Percentiles rank a stretch among this genome's conserved stretches.
phyloP scores from a whole-genome alignment of 2,329 filamentous ascomycete species.

The Aspergillus carbonarius region DNA sequence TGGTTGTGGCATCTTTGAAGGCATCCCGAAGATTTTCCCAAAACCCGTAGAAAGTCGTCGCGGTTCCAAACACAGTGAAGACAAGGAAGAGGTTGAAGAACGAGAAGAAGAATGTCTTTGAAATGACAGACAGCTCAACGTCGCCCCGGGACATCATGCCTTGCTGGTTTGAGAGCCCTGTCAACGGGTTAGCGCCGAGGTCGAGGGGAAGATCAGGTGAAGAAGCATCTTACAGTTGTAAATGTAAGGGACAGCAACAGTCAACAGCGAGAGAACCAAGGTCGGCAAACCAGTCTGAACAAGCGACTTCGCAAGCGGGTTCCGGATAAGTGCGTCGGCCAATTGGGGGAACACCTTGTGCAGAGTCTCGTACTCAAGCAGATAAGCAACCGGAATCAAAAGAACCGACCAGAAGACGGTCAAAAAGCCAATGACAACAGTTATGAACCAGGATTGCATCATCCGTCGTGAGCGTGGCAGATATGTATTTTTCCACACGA shows the following conservation, averaged over 20 bases:
- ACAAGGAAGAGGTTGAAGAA: constrained; percentile 99
- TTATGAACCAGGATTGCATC: constrained; percentile 78
- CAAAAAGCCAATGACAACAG: constrained; percentile 75
- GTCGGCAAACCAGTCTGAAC: constrained; percentile 88
- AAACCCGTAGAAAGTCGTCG: constrained; percentile 68
- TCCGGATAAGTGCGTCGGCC: constrained; percentile 64
- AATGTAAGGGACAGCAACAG: constrained; percentile 84
- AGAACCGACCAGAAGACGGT: constrained; percentile 87
- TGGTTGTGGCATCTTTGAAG: constrained; percentile 73
- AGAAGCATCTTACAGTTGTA: constrained; percentile 70
- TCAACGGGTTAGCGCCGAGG: constrained; percentile 11
- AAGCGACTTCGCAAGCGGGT: constrained; percentile 70
- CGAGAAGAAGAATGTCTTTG: constrained; percentile 98
- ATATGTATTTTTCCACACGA: constrained; percentile 96
- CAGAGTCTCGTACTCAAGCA: constrained; percentile 80
- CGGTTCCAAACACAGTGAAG: constrained; percentile 84
- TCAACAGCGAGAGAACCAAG: constrained; percentile 79
- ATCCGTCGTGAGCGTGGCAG: constrained; percentile 71
- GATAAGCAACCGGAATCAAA: constrained; percentile 72
- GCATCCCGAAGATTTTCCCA: constrained; percentile 66
- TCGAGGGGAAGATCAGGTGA: not conserved
- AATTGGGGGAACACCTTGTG: constrained; percentile 69
- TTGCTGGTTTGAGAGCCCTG: constrained; percentile 77
- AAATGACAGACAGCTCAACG: constrained; percentile 89
- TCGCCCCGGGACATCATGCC: constrained; percentile 95